Base-by-base conservation (phyloP, 108 stramenopile genomes). In the Nitzschia sp. region DNA sequence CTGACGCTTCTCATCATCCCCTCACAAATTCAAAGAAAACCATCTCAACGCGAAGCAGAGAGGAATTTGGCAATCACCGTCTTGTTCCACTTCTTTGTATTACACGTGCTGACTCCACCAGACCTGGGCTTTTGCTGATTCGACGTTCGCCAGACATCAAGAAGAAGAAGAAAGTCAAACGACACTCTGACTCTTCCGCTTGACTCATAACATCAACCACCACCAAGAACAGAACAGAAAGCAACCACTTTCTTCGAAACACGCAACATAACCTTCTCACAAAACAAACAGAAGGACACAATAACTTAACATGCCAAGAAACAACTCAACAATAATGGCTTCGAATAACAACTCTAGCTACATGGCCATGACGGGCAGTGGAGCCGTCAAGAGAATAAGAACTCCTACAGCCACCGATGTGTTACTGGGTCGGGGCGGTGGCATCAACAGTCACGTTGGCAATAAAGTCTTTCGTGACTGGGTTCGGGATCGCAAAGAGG, bases 401-500 rank as follows among this genome's bases (percentile, higher is more conserved):
- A 71, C 59, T 17, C 77, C 77, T 32, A 28, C 48, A 15, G n/a
- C 26, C 3, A 46, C 57, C 34, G 77, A 84, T 65, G 86, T 88
- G 25, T 78, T 94, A 0, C 85, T 85, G 45, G 93, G 93, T 42
- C 60, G 93, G 61, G 93, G 93, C 19, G 93, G 93, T 35, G 83
- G 81, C 30, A 94, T 94, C 65, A 94, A 94, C 56, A 27, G 80
- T 13, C 93, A 94, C 61, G 47, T 57, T 25, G 93, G 93, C 17
- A 94, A 94, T 65, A 59, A 68, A 25, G 69, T 51, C 3, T 94
- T 94, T 62, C 85, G 93, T 29, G 75, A 79, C 55, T 91, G 88
- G 90, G 84, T 94, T 17, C 59, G 63, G 17, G 74, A 75, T 8
- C 84, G 87, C 26, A 89, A 87, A 67, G 77, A 85, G 24, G 68